Evolutionary conservation across 257 asterid genomes (phyloP).

Genomic region (Thymus mandschuricus): DNA sequence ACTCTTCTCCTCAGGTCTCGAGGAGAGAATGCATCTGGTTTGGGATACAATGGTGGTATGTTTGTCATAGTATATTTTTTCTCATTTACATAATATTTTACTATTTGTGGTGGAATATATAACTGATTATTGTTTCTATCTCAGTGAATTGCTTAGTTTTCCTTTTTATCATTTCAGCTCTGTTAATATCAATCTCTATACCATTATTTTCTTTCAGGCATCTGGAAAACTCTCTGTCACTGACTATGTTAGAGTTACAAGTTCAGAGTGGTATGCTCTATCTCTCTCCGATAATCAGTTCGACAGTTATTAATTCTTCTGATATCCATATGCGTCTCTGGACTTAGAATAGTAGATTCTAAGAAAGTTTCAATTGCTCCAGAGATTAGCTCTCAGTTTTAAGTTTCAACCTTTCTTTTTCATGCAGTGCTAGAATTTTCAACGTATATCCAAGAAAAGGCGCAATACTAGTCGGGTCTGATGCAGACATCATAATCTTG

Average conservation of each 20-base stretch:
- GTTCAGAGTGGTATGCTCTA: slow-evolving; percentile 80
- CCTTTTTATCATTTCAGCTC: not conserved
- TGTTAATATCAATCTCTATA: too few relatives aligned
- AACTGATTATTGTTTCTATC: not conserved
- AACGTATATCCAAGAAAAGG: slow-evolving; percentile 96
- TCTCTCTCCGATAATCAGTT: not conserved
- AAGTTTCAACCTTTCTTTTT: slow-evolving; percentile 6
- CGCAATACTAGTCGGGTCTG: slow-evolving; percentile 88
- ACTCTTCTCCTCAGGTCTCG: slow-evolving; percentile 64
- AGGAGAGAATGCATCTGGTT: slow-evolving; percentile 96
- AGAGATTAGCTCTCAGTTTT: slow-evolving; percentile 20
- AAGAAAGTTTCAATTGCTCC: slow-evolving; percentile 5
- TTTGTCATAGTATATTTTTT: slow-evolving; percentile 20
- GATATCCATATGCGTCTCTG: too few relatives aligned
- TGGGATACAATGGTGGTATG: slow-evolving; percentile 99
- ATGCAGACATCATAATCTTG: slow-evolving; percentile 88
- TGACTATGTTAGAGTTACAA: slow-evolving; percentile 82
- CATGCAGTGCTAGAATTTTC: slow-evolving; percentile 83
- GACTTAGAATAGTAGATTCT: too few relatives aligned
- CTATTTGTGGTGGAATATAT: not conserved
- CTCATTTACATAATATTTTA: not conserved
- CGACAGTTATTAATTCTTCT: not conserved
- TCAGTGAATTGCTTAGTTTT: not conserved
- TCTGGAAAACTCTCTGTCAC: slow-evolving; percentile 82
- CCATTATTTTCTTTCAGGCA: slow-evolving; percentile 46